Evolutionary conservation across 2,329 filamentous ascomycete genomes (phyloP).

Genomic region (Venturia effusa): DNA sequence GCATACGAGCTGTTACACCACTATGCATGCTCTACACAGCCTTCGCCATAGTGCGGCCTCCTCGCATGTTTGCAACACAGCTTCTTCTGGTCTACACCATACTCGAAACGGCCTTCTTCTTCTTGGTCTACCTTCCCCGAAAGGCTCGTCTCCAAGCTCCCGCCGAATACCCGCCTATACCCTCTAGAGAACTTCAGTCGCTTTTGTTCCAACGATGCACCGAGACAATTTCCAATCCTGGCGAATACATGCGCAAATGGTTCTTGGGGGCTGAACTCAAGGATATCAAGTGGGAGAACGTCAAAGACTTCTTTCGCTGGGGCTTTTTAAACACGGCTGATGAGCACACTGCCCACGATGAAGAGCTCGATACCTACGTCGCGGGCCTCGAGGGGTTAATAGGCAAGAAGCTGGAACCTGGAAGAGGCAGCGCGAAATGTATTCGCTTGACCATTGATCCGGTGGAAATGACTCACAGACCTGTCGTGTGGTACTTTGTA

Average conservation of each 20-base stretch:
- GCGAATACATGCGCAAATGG: constrained; percentile 52
- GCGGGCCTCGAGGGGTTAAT: constrained; percentile 42
- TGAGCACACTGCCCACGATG: constrained; percentile 29
- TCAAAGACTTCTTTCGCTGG: constrained; percentile 58
- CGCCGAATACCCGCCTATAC: neutral
- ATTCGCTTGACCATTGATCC: constrained; percentile 57
- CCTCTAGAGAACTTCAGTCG: constrained; percentile 35
- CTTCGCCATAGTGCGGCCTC: neutral
- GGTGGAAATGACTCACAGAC: constrained; percentile 49
- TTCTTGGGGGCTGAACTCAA: constrained; percentile 48
- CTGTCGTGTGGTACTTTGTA: constrained; percentile 53
- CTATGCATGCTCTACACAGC: neutral
- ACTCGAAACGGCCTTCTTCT: constrained; percentile 2
- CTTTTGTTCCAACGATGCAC: constrained; percentile 47
- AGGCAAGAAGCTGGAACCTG: constrained; percentile 40
- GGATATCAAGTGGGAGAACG: constrained; percentile 56
- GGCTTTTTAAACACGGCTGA: constrained; percentile 49
- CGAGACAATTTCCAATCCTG: constrained; percentile 42
- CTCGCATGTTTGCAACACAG: neutral
- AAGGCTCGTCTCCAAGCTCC: neutral
- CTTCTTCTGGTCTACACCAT: neutral
- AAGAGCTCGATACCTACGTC: constrained; percentile 47
- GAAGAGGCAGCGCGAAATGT: constrained; percentile 44
- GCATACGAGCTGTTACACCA: constrained; percentile 1
- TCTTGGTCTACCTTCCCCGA: neutral